Evolutionary conservation across 2,329 filamentous ascomycete genomes (phyloP), one percentile per base, ranked within the genome.

Genomic region (Stemphylium vesicarium): DNA sequence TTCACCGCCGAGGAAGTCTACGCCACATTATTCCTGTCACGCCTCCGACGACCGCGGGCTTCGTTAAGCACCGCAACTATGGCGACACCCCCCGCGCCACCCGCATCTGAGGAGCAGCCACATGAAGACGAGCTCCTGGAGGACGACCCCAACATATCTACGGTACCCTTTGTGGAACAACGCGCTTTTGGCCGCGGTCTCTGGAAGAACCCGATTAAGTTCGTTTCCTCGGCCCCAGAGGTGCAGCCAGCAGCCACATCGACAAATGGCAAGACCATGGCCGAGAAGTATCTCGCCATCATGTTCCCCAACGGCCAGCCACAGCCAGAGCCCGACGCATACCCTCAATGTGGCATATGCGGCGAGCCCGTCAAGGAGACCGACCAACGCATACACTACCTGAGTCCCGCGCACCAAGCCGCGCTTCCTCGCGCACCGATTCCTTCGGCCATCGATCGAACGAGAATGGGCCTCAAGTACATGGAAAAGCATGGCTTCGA

Each of bases 401-500:
- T 70, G 4, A 67, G 63, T 24, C 81, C 91, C 50, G 86, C 87
- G 6, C 90, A 93, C 68, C 89, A 92, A 76, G 82, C 90, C 33
- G 87, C 84, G 57, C 78, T 92, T 1, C 73, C 80, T 4, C 88
- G 91, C 69, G 88, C 88, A 0, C 86, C 90, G 54, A 88, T 88
- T 6, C 90, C 90, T 1, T 92, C 89, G 0, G 82, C 87, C 12
- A 78, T 92, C 16, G 87, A 92, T 72, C 83, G 90, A 31, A 83
- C 81, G 4, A 82, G 89, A 40, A 89, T 90, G 80, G 90, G 90
- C 0, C 77, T 92, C 6, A 78, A 83, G 4, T 84, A 89, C 24
- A 81, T 93, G 29, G 79, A 85, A 47, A 80, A 84, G 0, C 83
- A 89, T 54, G 90, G 90, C 24, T 93, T 89, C 86, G 87, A 93